Percentiles rank a stretch among this genome's conserved stretches.
Conservation (phyloP, 306 rosid species). For the Fragaria vesca region DNA sequence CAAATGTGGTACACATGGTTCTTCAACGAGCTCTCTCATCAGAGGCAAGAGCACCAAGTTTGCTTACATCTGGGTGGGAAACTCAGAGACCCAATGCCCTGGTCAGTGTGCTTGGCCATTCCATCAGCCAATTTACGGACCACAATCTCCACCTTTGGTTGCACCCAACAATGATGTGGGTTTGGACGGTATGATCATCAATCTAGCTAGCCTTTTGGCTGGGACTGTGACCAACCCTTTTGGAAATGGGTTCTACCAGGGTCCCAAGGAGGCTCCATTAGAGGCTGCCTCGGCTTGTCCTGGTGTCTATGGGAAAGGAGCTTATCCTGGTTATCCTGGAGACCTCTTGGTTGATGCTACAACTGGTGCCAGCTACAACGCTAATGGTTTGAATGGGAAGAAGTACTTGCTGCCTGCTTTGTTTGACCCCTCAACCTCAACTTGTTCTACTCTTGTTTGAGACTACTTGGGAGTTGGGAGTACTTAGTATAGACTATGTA, state of each 20-base stretch:
- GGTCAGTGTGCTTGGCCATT: slow-evolving; percentile 87
- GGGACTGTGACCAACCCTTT: slow-evolving; percentile 66
- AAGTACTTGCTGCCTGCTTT: slow-evolving; percentile 59
- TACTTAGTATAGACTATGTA: neutral
- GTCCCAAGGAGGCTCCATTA: slow-evolving; percentile 65
- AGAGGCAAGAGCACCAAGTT: slow-evolving; percentile 36
- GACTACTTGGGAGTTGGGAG: neutral
- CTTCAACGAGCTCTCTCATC: slow-evolving; percentile 21
- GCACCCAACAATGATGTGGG: slow-evolving; percentile 76
- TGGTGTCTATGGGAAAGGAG: slow-evolving; percentile 62
- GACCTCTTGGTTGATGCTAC: slow-evolving; percentile 46
- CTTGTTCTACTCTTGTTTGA: slow-evolving; percentile 50
- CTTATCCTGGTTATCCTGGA: slow-evolving; percentile 76
- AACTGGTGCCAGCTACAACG: slow-evolving; percentile 64
- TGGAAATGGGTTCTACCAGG: slow-evolving; percentile 68
- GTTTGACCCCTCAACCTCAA: slow-evolving; percentile 47
- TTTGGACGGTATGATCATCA: slow-evolving; percentile 63
- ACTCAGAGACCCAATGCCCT: slow-evolving; percentile 66
- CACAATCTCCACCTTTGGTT: slow-evolving; percentile 47
- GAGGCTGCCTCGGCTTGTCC: slow-evolving; percentile 75
- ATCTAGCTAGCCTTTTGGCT: slow-evolving; percentile 62
- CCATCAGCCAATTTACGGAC: slow-evolving; percentile 85
- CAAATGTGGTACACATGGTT: slow-evolving; percentile 42
- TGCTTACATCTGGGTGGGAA: slow-evolving; percentile 70
- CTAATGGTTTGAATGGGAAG: slow-evolving; percentile 44